Evolutionary conservation across 2,329 filamentous ascomycete genomes (phyloP).

Genomic region (Botryotinia calthae): DNA sequence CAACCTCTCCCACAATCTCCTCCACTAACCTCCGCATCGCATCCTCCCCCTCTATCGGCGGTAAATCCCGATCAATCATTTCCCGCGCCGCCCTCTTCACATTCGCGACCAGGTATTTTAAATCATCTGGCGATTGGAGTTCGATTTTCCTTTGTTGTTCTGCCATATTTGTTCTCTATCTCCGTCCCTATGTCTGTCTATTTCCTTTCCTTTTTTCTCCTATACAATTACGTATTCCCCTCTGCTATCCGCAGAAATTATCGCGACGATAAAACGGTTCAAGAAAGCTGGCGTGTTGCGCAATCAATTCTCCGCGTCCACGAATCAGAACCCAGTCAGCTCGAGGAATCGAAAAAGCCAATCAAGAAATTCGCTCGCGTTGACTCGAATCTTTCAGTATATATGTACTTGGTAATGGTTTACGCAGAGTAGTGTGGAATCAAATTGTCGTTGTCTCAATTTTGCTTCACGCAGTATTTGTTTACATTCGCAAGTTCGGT

Average conservation of each 20-base stretch:
- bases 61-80: conserved; percentile 66
- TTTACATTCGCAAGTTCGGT: not conserved
- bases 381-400: not conserved
- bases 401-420: not conserved
- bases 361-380: not conserved
- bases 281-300: not conserved
- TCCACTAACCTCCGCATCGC: conserved; percentile 59
- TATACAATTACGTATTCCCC: not conserved
- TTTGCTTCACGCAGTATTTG: not conserved
- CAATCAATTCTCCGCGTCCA: not conserved
- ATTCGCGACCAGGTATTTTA: conserved; percentile 67
- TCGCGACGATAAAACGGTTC: not conserved
- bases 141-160: conserved; percentile 69
- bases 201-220: not conserved
- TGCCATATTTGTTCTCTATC: conserved; percentile 27
- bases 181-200: not conserved
- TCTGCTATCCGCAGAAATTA: not conserved
- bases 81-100: conserved; percentile 65
- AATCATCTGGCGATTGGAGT: conserved; percentile 72
- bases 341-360: not conserved
- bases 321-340: not conserved
- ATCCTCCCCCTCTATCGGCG: conserved; percentile 60
- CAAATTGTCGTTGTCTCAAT: not conserved
- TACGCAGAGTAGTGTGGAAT: not conserved
- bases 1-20: conserved; percentile 57